Percentiles rank a stretch among this genome's conserved stretches.
These are phyloP conservation scores for Grigorovia humatica DNA, from an alignment of 805 yeast genomes.

Conservation along the genomic window DNA sequence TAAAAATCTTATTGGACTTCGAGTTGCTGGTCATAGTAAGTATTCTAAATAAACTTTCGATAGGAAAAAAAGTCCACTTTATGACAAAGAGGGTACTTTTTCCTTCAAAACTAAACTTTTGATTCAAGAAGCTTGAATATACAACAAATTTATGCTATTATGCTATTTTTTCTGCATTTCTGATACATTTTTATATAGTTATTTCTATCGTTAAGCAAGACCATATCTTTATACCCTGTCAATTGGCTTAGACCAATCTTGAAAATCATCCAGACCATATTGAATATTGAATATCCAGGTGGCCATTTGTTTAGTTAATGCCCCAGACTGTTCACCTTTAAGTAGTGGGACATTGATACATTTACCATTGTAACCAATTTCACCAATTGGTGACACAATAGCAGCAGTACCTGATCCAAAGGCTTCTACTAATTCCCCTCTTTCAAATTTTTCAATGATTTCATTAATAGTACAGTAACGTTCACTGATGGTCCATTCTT, in stretches of 20 bases:
- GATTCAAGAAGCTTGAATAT: not conserved
- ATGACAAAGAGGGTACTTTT: too few species aligned
- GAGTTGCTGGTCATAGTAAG: too few species aligned
- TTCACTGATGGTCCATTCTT: slow-evolving; percentile 76
- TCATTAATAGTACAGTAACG: slow-evolving; percentile 75
- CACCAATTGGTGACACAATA: slow-evolving; percentile 83
- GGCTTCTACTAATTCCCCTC: slow-evolving; percentile 83
- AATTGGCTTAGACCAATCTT: slow-evolving; percentile 35
- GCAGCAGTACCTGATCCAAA: slow-evolving; percentile 99
- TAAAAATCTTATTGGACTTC: too few species aligned
- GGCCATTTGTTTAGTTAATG: slow-evolving; percentile 62
- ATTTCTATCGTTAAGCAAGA: not conserved
- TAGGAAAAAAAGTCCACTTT: too few species aligned
- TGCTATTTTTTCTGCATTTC: not conserved
- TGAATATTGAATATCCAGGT: slow-evolving; percentile 83
- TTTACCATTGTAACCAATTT: slow-evolving; percentile 67
- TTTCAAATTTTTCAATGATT: slow-evolving; percentile 60
- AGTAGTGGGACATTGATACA: slow-evolving; percentile 67
- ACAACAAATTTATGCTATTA: too few species aligned
- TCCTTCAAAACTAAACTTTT: not conserved
- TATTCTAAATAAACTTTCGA: too few species aligned
- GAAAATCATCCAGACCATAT: slow-evolving; percentile 69
- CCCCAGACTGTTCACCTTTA: slow-evolving; percentile 69
- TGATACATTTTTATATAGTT: not conserved
- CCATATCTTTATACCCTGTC: slow-evolving; percentile 11